These are phyloP conservation scores for Coemansia umbellata DNA, from an alignment of 192 early-diverging fungal species.

Conservation along the genomic window DNA sequence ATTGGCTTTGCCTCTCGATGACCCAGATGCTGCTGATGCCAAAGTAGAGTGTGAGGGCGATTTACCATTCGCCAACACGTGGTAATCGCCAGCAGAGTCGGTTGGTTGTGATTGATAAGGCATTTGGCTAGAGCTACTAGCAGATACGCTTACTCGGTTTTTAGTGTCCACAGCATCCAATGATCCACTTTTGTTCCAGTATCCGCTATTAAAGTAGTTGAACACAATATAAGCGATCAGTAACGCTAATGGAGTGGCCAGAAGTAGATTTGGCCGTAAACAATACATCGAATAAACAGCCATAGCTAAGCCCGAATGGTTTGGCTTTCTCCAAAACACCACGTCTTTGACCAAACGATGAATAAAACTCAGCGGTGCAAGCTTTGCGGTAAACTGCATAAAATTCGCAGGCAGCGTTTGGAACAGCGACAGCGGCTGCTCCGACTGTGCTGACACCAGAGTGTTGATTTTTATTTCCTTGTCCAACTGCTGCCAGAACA, in stretches of 20 bases:
- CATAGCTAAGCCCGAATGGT: constrained; percentile 33
- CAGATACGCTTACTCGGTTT: no score
- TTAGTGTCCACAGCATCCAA: no score
- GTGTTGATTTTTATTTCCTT: constrained; percentile 37
- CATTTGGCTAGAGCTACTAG: neutral
- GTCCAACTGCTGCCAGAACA: constrained; percentile 48
- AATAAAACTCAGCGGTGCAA: constrained; percentile 33
- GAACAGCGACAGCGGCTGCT: constrained; percentile 50
- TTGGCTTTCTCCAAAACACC: constrained; percentile 42
- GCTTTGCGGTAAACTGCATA: constrained; percentile 52
- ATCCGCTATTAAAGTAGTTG: constrained; percentile 32
- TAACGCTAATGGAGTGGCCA: constrained; percentile 38
- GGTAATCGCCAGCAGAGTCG: neutral
- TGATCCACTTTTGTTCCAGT: neutral
- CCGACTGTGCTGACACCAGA: constrained; percentile 32
- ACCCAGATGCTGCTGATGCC: neutral
- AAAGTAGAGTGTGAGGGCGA: neutral
- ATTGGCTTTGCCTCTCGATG: neutral
- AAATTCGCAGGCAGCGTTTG: constrained; percentile 50
- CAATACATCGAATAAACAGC: constrained; percentile 40
- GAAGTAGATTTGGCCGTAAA: constrained; percentile 37
- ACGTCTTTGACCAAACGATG: constrained; percentile 24
- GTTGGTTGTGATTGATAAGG: neutral
- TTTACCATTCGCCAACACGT: no score
- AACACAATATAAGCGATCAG: constrained; percentile 45